Evolutionary conservation across 1,284 basidiomycete genomes (phyloP).

Genomic region (Limonomyces culmigenus): DNA sequence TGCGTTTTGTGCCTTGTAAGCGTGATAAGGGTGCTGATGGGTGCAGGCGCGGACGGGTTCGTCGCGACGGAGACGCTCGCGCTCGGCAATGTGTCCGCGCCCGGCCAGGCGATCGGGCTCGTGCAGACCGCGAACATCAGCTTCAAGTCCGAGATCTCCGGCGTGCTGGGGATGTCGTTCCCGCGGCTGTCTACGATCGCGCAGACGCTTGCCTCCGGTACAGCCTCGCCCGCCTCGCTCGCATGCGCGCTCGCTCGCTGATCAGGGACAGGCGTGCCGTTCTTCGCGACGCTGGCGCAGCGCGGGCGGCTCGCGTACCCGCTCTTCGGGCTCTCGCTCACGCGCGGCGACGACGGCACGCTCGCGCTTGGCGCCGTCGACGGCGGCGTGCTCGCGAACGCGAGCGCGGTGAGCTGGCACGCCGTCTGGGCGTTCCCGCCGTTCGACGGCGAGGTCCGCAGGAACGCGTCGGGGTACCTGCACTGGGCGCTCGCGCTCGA

Average conservation of each 20-base stretch:
- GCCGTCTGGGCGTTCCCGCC: slow-evolving; percentile 59
- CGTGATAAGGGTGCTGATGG: slow-evolving; percentile 4
- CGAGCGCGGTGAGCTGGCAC: slow-evolving; percentile 49
- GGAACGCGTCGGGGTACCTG: slow-evolving; percentile 54
- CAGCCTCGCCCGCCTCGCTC: slow-evolving; percentile 9
- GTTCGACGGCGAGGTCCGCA: slow-evolving; percentile 29
- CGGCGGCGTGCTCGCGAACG: slow-evolving; percentile 41
- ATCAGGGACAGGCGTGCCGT: slow-evolving; percentile 34
- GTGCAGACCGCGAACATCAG: slow-evolving; percentile 45
- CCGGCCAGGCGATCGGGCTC: slow-evolving; percentile 47
- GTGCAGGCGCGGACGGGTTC: slow-evolving; percentile 45
- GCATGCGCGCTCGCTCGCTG: slow-evolving; percentile 1
- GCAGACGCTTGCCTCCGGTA: slow-evolving; percentile 30
- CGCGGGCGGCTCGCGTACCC: slow-evolving; percentile 54
- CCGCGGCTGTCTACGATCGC: slow-evolving; percentile 49
- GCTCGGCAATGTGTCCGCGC: slow-evolving; percentile 37
- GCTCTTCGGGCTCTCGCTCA: slow-evolving; percentile 51
- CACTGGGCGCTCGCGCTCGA: slow-evolving; percentile 64
- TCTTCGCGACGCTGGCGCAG: slow-evolving; percentile 42
- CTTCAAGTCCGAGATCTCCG: slow-evolving; percentile 44
- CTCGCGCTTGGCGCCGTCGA: slow-evolving; percentile 60
- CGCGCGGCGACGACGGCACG: slow-evolving; percentile 37
- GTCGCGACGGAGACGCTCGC: slow-evolving; percentile 45
- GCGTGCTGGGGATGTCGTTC: slow-evolving; percentile 59
- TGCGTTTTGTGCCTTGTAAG: too few relatives aligned